Percentiles rank a stretch among this genome's conserved stretches.
These are phyloP conservation scores for Inga laurina DNA, from an alignment of 306 rosid species.

Conservation along the genomic window DNA sequence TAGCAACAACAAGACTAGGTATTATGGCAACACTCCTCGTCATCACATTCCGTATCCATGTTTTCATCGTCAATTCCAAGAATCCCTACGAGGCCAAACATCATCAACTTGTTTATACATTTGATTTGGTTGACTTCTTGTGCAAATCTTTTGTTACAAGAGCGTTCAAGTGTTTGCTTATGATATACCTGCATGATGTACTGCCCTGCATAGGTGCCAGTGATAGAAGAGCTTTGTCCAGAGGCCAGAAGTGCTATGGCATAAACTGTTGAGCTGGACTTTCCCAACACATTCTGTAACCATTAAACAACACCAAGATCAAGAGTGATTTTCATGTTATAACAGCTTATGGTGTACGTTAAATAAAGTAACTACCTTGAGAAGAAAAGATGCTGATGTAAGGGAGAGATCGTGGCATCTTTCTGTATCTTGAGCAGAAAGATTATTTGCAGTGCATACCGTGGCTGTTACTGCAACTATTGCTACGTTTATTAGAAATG, in stretches of 20 bases:
- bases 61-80: slow-evolving; percentile 81
- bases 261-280: slow-evolving; percentile 71
- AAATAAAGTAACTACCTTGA: slow-evolving; percentile 55
- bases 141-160: neutral
- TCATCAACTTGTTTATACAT: neutral
- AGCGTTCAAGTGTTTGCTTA: neutral
- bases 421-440: slow-evolving; percentile 34
- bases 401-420: slow-evolving; percentile 64
- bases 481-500: slow-evolving; percentile 80
- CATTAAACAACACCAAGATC: neutral
- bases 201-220: slow-evolving; percentile 96
- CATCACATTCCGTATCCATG: slow-evolving; percentile 69
- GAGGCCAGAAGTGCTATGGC: slow-evolving; percentile 89
- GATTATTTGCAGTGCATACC: slow-evolving; percentile 47
- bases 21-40: slow-evolving; percentile 79
- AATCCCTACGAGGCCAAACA: slow-evolving; percentile 61
- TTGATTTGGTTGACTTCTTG: neutral
- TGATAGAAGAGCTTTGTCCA: slow-evolving; percentile 91
- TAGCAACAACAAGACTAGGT: slow-evolving; percentile 84
- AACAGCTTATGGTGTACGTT: neutral
- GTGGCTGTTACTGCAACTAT: slow-evolving; percentile 72
- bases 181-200: slow-evolving; percentile 79
- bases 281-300: slow-evolving; percentile 53
- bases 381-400: slow-evolving; percentile 80
- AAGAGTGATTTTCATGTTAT: neutral